Conservation (phyloP, 768 basidiomycete genomes). For the Leccinum broughii region DNA sequence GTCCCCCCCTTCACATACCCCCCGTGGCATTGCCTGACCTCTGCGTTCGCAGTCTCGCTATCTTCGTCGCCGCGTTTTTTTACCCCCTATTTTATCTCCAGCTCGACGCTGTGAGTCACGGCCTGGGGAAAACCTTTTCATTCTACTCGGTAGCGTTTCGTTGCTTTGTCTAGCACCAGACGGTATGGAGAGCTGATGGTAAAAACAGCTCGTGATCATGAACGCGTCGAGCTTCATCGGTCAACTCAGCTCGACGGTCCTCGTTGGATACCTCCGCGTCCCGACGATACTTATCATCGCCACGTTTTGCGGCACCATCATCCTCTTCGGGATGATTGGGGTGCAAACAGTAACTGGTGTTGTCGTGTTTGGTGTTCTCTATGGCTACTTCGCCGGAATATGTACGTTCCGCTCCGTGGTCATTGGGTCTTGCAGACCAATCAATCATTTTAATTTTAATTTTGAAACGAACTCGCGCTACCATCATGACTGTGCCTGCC, state of each 20-base stretch:
- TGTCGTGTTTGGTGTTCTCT: slow-evolving; percentile 44
- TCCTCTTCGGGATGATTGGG: slow-evolving; percentile 51
- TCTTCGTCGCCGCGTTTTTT: slow-evolving; percentile 46
- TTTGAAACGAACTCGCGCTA: neutral
- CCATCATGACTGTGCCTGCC: neutral
- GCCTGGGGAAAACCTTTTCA: slow-evolving; percentile 46
- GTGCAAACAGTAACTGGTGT: slow-evolving; percentile 41
- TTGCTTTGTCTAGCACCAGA: neutral
- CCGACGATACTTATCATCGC: slow-evolving; percentile 39
- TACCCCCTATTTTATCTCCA: slow-evolving; percentile 64
- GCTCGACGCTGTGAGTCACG: slow-evolving; percentile 50
- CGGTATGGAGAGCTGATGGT: neutral
- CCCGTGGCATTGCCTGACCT: neutral
- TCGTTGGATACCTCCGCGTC: slow-evolving; percentile 45
- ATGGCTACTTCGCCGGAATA: slow-evolving; percentile 54
- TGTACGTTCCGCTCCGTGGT: slow-evolving; percentile 28
- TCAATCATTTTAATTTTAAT: neutral
- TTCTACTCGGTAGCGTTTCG: slow-evolving; percentile 54
- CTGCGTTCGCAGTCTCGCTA: slow-evolving; percentile 16
- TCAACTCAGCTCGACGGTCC: slow-evolving; percentile 48
- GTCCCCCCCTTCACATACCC: neutral
- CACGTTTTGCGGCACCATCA: slow-evolving; percentile 37
- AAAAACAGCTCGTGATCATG: slow-evolving; percentile 50
- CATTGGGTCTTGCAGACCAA: neutral
- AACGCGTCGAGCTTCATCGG: slow-evolving; percentile 57